Evolutionary conservation across 192 early-diverging fungal genomes (phyloP), one percentile per base, ranked within the genome.

Genomic region (Coemansia sp.): DNA sequence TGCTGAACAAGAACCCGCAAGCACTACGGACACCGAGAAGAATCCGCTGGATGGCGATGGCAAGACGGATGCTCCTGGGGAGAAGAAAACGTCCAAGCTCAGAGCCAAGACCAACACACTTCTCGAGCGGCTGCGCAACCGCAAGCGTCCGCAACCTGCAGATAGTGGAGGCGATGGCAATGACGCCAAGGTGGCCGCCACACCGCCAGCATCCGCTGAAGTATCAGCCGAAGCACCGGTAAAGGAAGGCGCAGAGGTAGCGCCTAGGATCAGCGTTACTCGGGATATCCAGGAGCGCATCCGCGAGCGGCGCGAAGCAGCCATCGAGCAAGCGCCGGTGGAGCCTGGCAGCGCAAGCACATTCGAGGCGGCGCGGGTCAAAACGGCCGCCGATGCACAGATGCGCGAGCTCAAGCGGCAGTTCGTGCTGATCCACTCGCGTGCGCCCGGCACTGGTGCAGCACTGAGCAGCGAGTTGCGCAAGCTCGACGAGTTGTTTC

Each of bases 401-500:
- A 9, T 50, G n/a, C 65, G 59, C 48, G 75, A 68, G 15, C 44
- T 73, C 8, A 62, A 65, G 62, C 76, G 70, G 20, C 70, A 79
- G 57, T 79, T 70, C 47, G 76, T 73, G 1, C 17, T 29, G 36
- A 79, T 73, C 56, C 48, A 27, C 20, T 3, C 55, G 30, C 45
- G 27, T 8, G n/a, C 29, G 2, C 36, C 29, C 11, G 19, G n/a
- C 13, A 48, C 47, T 9, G 1, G 14, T 17, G 40, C 40, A 28
- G 25, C 57, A 23, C 57, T 82, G 13, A 69, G 71, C 4, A 61
- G 55, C 13, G 52, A 66, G 23, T 30, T 74, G 23, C 62, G 61
- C 47, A 73, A 74, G 29, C 63, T 82, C n/a, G 65, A 71, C 15
- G 58, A 62, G 44, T 25, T 79, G 33, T 82, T 78, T 60, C 81